These are phyloP conservation scores for Hura crepitans DNA, from an alignment of 441 rosid species.

Conservation along the genomic window DNA sequence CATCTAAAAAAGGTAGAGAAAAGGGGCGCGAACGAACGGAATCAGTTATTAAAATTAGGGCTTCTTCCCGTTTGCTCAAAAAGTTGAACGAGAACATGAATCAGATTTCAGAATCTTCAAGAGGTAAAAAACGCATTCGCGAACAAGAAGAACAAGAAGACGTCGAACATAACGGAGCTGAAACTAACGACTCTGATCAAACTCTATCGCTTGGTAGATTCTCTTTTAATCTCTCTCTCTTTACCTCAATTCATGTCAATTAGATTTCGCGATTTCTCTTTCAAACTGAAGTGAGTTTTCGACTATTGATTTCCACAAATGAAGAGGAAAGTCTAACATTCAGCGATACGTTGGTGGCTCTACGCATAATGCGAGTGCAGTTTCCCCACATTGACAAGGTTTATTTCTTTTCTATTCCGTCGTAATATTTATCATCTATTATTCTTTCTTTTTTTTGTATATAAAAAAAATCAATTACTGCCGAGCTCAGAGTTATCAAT, in stretches of 20 bases:
- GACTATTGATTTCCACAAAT: background rate
- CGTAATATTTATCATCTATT: background rate
- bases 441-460: background rate
- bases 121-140: conserved; percentile 42
- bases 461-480: background rate
- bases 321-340: conserved; percentile 70
- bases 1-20: too few relatives aligned
- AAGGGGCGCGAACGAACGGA: conserved; percentile 4
- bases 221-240: background rate
- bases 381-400: conserved; percentile 80
- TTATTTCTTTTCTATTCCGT: background rate
- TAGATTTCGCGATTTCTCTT: background rate
- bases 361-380: conserved; percentile 84
- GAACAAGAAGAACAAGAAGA: conserved; percentile 29
- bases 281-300: background rate
- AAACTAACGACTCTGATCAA: conserved; percentile 26
- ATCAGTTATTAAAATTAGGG: conserved; percentile 10
- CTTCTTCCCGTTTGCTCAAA: background rate
- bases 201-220: conserved; percentile 41
- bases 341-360: conserved; percentile 70
- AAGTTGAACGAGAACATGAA: background rate
- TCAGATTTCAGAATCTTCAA: conserved; percentile 19
- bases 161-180: conserved; percentile 24
- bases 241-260: background rate
- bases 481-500: background rate